These are phyloP conservation scores for Coelastrella sp. DNA, from an alignment of 139 green algal species.

Conservation along the genomic window DNA sequence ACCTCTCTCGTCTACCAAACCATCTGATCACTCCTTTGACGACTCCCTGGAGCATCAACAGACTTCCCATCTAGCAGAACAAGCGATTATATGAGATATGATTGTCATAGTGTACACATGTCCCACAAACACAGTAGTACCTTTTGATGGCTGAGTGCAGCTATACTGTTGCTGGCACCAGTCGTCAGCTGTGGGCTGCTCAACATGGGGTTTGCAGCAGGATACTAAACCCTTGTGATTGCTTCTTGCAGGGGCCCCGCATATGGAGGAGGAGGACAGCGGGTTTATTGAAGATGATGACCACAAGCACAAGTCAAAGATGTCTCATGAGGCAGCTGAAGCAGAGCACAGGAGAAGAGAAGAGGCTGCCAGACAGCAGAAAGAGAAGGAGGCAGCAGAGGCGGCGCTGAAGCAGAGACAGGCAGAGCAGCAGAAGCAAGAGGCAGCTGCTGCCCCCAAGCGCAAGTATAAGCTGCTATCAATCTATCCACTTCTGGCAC, in stretches of 20 bases:
- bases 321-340: not conserved
- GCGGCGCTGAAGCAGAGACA: constrained; percentile 9
- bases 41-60: too few species aligned
- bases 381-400: not conserved
- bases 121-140: too few species aligned
- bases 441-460: not conserved
- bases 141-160: too few species aligned
- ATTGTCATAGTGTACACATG: too few species aligned
- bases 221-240: not conserved
- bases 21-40: too few species aligned
- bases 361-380: not conserved
- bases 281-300: constrained; percentile 7
- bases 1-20: too few species aligned
- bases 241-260: not conserved
- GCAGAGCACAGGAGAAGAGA: not conserved
- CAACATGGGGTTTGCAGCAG: not conserved
- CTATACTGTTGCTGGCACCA: too few species aligned
- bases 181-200: too few species aligned
- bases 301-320: not conserved
- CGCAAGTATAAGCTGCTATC: constrained; percentile 48
- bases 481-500: constrained; percentile 7
- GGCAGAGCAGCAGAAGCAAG: not conserved
- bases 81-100: too few species aligned
- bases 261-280: constrained; percentile 26
- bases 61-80: too few species aligned